phyloP scores from a whole-genome alignment of 345 rosid species.

The Aurinia saxatilis region DNA sequence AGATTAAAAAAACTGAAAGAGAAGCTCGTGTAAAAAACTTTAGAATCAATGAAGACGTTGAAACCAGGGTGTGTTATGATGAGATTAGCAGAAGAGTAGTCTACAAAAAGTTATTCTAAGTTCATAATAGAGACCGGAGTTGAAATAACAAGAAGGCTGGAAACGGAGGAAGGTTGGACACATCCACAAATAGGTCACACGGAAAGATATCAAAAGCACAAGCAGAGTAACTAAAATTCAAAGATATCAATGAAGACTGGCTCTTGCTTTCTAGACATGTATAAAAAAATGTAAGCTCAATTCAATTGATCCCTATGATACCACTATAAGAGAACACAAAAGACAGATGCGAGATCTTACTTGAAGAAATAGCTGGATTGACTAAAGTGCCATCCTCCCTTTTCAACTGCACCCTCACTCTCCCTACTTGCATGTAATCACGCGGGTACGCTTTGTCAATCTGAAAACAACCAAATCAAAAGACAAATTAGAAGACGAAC shows the following conservation, averaged over 20 bases:
- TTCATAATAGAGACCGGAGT: background rate
- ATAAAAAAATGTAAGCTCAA: background rate
- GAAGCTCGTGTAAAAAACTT: background rate
- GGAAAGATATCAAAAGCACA: background rate
- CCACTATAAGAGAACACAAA: background rate
- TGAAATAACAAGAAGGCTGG: background rate
- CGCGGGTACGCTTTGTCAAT: constrained; percentile 90
- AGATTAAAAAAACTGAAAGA: background rate
- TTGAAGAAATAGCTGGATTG: constrained; percentile 75
- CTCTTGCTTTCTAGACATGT: background rate
- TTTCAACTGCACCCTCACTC: constrained; percentile 76
- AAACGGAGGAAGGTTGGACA: background rate
- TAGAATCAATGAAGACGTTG: background rate
- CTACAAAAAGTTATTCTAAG: background rate
- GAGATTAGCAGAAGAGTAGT: background rate
- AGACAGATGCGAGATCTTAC: constrained; percentile 35
- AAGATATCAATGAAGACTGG: background rate
- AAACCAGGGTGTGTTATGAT: background rate
- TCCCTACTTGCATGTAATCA: constrained; percentile 90
- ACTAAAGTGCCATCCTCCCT: constrained; percentile 71
- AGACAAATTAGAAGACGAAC: background rate
- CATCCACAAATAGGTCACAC: background rate
- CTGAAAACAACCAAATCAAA: constrained; percentile 17
- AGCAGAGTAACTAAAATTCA: background rate
- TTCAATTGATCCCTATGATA: background rate